phyloP scores from a whole-genome alignment of 1,284 basidiomycete genomes.

The Macrocystidia cucumis region DNA sequence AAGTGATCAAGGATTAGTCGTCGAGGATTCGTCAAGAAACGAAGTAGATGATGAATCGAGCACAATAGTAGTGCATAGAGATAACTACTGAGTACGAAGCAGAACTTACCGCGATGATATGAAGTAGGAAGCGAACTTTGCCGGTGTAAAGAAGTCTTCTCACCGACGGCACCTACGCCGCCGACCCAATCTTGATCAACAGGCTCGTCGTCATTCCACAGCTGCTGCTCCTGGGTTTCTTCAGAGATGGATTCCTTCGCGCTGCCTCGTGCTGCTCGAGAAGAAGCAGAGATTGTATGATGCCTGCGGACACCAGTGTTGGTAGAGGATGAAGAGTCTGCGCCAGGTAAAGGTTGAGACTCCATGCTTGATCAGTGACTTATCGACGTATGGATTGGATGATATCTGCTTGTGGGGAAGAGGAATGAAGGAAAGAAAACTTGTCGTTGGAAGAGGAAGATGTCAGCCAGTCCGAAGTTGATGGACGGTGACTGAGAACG shows the following conservation, averaged over 20 bases:
- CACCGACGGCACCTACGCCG: conserved; percentile 71
- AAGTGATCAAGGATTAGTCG: conserved; percentile 15
- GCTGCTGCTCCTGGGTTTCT: conserved; percentile 53
- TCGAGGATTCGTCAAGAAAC: conserved; percentile 14
- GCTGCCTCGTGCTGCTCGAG: conserved; percentile 50
- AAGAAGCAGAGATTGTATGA: conserved; percentile 76
- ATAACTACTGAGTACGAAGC: conserved; percentile 8
- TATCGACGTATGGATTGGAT: too few species aligned
- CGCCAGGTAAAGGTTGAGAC: conserved; percentile 25
- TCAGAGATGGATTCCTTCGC: conserved; percentile 63
- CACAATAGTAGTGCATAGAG: conserved; percentile 6
- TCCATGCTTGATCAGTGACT: too few species aligned
- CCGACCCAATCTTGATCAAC: conserved; percentile 76
- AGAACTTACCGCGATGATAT: conserved; percentile 63
- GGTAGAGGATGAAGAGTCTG: conserved; percentile 32
- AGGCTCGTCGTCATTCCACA: conserved; percentile 68
- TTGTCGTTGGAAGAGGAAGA: too few species aligned
- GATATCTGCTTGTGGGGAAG: too few species aligned
- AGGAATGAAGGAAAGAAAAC: too few species aligned
- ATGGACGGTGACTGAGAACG: too few species aligned
- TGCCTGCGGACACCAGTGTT: conserved; percentile 57
- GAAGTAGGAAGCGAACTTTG: conserved; percentile 75
- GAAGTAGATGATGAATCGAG: conserved; percentile 4
- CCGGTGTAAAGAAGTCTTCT: conserved; percentile 70
- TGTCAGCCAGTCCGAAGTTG: too few species aligned